Percentiles rank a stretch among this genome's conserved stretches.
These are phyloP conservation scores for Porcisia deanei DNA, from an alignment of 208 protist species.

Conservation along the genomic window DNA sequence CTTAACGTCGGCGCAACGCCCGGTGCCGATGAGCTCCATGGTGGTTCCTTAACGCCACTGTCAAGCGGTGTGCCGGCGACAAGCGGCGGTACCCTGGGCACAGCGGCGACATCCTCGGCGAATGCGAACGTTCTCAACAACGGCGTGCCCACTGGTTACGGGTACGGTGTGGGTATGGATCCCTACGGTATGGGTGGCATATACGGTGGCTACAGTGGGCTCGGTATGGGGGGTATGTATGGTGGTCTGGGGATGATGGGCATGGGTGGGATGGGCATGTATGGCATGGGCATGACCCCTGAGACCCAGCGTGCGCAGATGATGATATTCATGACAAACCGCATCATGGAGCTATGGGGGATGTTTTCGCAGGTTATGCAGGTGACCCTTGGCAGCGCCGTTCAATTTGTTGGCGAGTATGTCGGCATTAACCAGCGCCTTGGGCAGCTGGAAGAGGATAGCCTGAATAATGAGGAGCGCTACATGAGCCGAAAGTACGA, in stretches of 20 bases:
- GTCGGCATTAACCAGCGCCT: slow-evolving; percentile 73
- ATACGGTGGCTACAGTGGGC: slow-evolving; percentile 27
- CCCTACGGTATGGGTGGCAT: slow-evolving; percentile 26
- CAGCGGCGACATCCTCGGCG: not conserved
- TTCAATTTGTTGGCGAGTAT: slow-evolving; percentile 86
- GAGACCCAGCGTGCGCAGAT: slow-evolving; percentile 84
- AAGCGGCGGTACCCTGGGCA: not conserved
- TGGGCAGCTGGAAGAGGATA: slow-evolving; percentile 56
- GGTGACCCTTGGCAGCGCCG: slow-evolving; percentile 75
- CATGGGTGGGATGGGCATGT: slow-evolving; percentile 65
- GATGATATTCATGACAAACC: slow-evolving; percentile 89
- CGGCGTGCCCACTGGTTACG: slow-evolving; percentile 1
- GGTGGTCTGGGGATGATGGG: slow-evolving; percentile 60
- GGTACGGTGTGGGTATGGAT: slow-evolving; percentile 22
- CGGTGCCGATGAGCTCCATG: not conserved
- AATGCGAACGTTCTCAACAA: slow-evolving; percentile 3
- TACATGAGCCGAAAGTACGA: slow-evolving; percentile 40
- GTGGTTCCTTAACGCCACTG: not conserved
- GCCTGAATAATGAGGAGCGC: slow-evolving; percentile 47
- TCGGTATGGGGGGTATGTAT: slow-evolving; percentile 41
- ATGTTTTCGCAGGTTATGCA: slow-evolving; percentile 90
- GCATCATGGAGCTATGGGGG: slow-evolving; percentile 83
- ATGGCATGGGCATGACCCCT: slow-evolving; percentile 79
- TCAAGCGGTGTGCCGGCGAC: not conserved
- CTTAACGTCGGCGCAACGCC: slow-evolving; percentile 1